phyloP scores from a whole-genome alignment of 805 yeast genomes.

The Lachancea waltii region DNA sequence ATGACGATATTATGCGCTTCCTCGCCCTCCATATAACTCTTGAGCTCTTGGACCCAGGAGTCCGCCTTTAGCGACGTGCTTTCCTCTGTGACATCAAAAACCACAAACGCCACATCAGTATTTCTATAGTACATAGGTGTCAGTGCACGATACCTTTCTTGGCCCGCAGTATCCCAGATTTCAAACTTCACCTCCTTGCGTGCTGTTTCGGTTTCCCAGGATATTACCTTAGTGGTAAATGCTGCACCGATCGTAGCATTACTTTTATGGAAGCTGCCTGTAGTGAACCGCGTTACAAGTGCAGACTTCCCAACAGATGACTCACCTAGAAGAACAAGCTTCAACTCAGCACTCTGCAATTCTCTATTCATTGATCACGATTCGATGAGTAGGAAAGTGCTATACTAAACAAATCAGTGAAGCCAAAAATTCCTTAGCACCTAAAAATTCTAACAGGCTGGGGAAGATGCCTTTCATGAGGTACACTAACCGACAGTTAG shows the following conservation, averaged over 20 bases:
- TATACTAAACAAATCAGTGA: too few species aligned
- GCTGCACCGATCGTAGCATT: conserved; percentile 87
- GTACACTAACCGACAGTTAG: too few species aligned
- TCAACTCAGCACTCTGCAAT: conserved; percentile 45
- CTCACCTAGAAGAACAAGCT: conserved; percentile 57
- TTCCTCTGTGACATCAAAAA: conserved; percentile 65
- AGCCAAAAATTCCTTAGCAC: too few species aligned
- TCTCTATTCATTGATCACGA: conserved; percentile 1
- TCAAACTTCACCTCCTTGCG: conserved; percentile 59
- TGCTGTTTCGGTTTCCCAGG: conserved; percentile 37
- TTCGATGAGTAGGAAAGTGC: neutral
- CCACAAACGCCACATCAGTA: conserved; percentile 74
- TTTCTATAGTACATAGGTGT: conserved; percentile 82
- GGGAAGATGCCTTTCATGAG: too few species aligned
- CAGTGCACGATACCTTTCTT: conserved; percentile 67
- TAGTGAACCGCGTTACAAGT: conserved; percentile 61
- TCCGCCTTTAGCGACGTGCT: conserved; percentile 62
- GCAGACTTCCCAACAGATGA: conserved; percentile 68
- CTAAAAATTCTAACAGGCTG: too few species aligned
- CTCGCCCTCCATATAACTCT: conserved; percentile 27
- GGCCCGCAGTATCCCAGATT: conserved; percentile 87
- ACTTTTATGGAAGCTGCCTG: conserved; percentile 66
- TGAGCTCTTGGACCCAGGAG: conserved; percentile 71
- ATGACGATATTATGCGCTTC: conserved; percentile 61
- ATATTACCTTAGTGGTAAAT: conserved; percentile 62